Evolutionary conservation across 2,329 filamentous ascomycete genomes (phyloP).

Genomic region (Alternaria arbusti): DNA sequence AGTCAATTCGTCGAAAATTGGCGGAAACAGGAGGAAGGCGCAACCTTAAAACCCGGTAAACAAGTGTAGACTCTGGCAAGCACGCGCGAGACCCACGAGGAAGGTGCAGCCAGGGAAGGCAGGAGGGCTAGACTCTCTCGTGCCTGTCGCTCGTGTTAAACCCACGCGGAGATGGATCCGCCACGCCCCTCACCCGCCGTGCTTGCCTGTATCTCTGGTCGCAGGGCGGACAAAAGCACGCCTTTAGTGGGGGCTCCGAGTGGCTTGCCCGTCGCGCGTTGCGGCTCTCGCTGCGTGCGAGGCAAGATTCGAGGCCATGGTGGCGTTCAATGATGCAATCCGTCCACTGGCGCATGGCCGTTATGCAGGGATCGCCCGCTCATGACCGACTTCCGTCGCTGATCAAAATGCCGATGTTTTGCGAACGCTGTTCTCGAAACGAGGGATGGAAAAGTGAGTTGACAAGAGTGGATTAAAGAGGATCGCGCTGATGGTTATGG

Average conservation of each 20-base stretch:
- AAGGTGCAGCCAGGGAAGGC: slow-evolving; percentile 1
- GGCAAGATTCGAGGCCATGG: slow-evolving; percentile 8
- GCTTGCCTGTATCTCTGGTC: neutral
- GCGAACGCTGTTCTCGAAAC: neutral
- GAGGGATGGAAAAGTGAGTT: neutral
- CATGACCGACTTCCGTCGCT: slow-evolving; percentile 5
- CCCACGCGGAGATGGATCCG: slow-evolving; percentile 10
- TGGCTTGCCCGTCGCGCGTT: neutral
- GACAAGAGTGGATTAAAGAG: neutral
- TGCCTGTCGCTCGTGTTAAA: slow-evolving; percentile 7
- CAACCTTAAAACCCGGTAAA: slow-evolving; percentile 6
- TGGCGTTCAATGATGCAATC: slow-evolving; percentile 15
- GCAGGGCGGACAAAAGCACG: neutral
- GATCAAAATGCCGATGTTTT: neutral
- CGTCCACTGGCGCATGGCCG: neutral
- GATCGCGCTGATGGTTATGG: neutral
- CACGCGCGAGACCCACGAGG: slow-evolving; percentile 19
- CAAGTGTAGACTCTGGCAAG: neutral
- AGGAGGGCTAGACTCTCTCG: slow-evolving; percentile 2
- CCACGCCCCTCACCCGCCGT: neutral
- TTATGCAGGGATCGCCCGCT: slow-evolving; percentile 1
- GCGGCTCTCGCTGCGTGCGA: neutral
- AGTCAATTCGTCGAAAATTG: slow-evolving; percentile 4
- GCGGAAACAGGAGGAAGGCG: neutral
- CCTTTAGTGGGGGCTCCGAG: slow-evolving; percentile 3